These are phyloP conservation scores for Cytospora paraplurivora DNA, from an alignment of 2,329 filamentous ascomycete genomes.

Conservation along the genomic window DNA sequence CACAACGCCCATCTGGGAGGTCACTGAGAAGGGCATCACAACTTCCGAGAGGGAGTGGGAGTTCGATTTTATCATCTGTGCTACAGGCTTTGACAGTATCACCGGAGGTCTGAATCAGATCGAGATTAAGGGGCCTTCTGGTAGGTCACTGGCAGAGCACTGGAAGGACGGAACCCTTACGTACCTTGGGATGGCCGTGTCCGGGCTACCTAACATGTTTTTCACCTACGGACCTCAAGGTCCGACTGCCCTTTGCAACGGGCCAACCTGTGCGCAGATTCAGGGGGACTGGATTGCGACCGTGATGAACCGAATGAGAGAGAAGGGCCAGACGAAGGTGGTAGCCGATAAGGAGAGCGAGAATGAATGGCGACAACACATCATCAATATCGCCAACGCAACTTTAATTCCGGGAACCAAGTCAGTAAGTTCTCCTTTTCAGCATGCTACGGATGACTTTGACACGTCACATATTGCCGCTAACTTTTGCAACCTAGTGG, in stretches of 20 bases:
- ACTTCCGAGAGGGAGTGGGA: conserved; percentile 32
- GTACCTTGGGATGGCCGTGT: conserved; percentile 44
- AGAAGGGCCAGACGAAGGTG: conserved; percentile 37
- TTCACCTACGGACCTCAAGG: conserved; percentile 45
- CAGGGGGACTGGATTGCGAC: conserved; percentile 45
- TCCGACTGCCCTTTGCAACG: conserved; percentile 43
- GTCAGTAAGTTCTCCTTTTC: conserved; percentile 29
- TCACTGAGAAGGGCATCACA: conserved; percentile 34
- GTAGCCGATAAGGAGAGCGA: conserved; percentile 38
- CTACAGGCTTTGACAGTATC: conserved; percentile 47
- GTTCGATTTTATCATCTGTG: conserved; percentile 30
- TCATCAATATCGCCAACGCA: conserved; percentile 36
- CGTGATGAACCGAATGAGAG: conserved; percentile 36
- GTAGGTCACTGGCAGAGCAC: conserved; percentile 38
- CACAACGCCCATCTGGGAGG: conserved; percentile 30
- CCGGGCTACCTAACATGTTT: conserved; percentile 51
- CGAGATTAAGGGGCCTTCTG: conserved; percentile 40
- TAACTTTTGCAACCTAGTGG: conserved; percentile 33
- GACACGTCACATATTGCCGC: neutral
- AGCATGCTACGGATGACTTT: neutral
- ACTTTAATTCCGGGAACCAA: conserved; percentile 39
- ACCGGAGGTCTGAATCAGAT: conserved; percentile 45
- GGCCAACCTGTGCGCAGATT: conserved; percentile 43
- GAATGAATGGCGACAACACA: conserved; percentile 36
- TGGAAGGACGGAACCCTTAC: conserved; percentile 42